Evolutionary conservation across 2,329 filamentous ascomycete genomes (phyloP), one percentile per base, ranked within the genome.

Genomic region (Colletotrichum karsti): DNA sequence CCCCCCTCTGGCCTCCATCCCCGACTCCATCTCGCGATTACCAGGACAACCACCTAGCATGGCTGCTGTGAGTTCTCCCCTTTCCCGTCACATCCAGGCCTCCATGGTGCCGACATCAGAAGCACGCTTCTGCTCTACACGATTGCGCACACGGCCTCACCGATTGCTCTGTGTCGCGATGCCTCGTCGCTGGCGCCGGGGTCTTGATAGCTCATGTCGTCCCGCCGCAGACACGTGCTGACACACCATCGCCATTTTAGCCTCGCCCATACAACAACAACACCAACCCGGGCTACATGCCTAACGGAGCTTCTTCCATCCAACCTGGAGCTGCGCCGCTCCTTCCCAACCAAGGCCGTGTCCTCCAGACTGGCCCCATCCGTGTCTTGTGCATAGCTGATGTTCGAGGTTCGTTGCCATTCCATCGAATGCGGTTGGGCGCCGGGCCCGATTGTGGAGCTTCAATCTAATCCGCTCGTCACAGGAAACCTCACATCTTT

Each of bases 401-500:
- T 80, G 90, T 92, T 76, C 86, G 90, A 88, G 90, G 90, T 92
- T 81, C 73, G 82, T 53, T 46, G 26, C 55, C 33, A 28, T 57
- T 28, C 35, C 66, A 63, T 56, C 67, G 42, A 67, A 61, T 42
- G 53, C 42, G 41, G 30, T 30, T 41, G 46, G 37, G 8, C 39
- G 28, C n/a, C n/a, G n/a, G n/a, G n/a, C 9, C 60, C 53, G 28
- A 13, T 48, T 28, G n/a, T 54, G 24, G 24, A 48, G 37, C 22
- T 41, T 24, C 24, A 35, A 22, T 10, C 68, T 65, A 53, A 69
- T 56, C 7, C 26, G 5, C 0, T 8, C 41, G n/a, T 30, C 8
- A 63, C 74, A 99, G 96, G 96, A 81, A 98, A 98, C 81, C 86
- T 99, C 74, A 91, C 92, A 83, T 98, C 96, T 73, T 86, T 99